phyloP scores from a whole-genome alignment of 495 filamentous ascomycete species.

The Hypoxylon trugodes region DNA sequence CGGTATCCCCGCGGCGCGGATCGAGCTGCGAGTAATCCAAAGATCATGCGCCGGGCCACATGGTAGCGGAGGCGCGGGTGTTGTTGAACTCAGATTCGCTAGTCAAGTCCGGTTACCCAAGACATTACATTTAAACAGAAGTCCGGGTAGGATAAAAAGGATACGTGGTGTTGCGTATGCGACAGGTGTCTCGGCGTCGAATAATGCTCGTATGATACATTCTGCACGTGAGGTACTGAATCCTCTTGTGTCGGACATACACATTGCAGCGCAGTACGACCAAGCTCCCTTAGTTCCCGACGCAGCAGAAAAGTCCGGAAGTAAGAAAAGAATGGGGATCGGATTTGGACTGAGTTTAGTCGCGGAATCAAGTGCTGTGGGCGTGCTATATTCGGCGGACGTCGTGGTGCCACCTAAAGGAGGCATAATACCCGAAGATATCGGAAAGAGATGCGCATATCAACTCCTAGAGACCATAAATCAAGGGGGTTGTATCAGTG shows the following conservation, averaged over 20 bases:
- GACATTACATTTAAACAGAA: slow-evolving; percentile 86
- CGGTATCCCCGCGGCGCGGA: slow-evolving; percentile 79
- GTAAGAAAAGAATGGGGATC: slow-evolving; percentile 63
- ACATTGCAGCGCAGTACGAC: slow-evolving; percentile 72
- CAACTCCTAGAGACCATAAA: slow-evolving; percentile 85
- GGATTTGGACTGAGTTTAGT: slow-evolving; percentile 92
- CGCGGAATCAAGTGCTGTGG: slow-evolving; percentile 83
- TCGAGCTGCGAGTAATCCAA: slow-evolving; percentile 84
- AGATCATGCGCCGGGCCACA: slow-evolving; percentile 77
- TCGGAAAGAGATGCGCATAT: slow-evolving; percentile 85
- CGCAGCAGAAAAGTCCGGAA: slow-evolving; percentile 63
- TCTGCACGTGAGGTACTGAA: slow-evolving; percentile 88
- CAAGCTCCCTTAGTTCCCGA: slow-evolving; percentile 74
- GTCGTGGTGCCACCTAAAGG: slow-evolving; percentile 81
- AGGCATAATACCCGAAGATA: slow-evolving; percentile 85
- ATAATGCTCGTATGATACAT: slow-evolving; percentile 96
- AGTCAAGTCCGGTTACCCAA: slow-evolving; percentile 92
- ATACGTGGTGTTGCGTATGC: slow-evolving; percentile 94
- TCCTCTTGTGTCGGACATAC: slow-evolving; percentile 83
- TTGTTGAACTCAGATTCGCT: slow-evolving; percentile 90
- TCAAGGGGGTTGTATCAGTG: slow-evolving; percentile 82
- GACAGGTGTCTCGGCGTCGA: slow-evolving; percentile 85
- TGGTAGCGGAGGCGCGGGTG: slow-evolving; percentile 83
- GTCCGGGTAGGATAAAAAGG: slow-evolving; percentile 83
- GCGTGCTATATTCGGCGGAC: slow-evolving; percentile 87